Conservation (phyloP, 331 rosid species). For the Ulmus americana region DNA sequence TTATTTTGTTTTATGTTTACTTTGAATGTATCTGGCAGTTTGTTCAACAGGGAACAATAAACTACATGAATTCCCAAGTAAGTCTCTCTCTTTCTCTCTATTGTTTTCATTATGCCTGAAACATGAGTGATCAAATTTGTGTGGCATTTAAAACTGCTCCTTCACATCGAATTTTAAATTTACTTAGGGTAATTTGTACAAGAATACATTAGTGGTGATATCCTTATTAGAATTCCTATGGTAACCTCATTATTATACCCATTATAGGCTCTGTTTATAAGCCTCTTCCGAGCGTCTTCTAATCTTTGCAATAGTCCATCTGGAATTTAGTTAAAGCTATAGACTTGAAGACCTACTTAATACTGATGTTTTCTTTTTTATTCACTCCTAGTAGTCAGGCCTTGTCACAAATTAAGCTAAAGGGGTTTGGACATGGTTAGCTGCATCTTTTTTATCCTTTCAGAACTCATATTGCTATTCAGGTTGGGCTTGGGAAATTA, state of each 20-base stretch:
- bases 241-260: neutral
- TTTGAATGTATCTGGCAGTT: constrained; percentile 41
- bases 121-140: no score
- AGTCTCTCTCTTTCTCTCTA: constrained; percentile 23
- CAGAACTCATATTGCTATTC: neutral
- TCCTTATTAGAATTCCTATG: neutral
- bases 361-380: neutral
- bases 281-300: neutral
- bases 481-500: neutral
- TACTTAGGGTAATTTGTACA: no score
- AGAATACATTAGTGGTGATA: neutral
- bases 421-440: neutral
- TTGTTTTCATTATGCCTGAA: neutral
- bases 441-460: neutral
- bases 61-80: constrained; percentile 66
- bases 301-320: neutral
- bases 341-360: no score
- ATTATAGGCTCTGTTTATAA: neutral
- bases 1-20: constrained; percentile 19
- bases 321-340: no score
- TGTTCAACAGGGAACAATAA: constrained; percentile 60
- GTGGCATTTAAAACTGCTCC: no score
- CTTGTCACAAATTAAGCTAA: neutral
- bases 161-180: no score
- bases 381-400: neutral